These are phyloP conservation scores for Gloeophyllum trabeum DNA, from an alignment of 768 basidiomycete genomes.

Conservation along the genomic window DNA sequence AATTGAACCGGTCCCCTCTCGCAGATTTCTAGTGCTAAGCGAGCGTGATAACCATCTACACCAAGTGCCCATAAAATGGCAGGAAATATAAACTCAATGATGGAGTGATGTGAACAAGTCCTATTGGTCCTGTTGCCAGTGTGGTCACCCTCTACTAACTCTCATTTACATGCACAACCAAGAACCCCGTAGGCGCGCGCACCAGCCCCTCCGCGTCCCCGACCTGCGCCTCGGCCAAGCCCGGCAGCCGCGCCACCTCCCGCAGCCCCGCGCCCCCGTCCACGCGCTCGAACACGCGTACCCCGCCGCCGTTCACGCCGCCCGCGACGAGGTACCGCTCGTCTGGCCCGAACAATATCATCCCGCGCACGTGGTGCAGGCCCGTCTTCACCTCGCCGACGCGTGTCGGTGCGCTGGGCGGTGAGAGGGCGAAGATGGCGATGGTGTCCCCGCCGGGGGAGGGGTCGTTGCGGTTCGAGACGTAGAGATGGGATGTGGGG, in stretches of 20 bases:
- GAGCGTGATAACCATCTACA: too few relatives aligned
- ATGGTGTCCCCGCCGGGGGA: constrained; percentile 61
- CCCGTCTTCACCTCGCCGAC: constrained; percentile 59
- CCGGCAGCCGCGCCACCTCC: constrained; percentile 29
- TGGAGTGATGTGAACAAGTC: too few relatives aligned
- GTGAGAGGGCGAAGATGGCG: constrained; percentile 41
- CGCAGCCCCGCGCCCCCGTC: constrained; percentile 46
- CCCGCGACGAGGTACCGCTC: constrained; percentile 54
- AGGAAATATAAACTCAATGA: too few relatives aligned
- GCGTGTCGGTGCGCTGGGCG: constrained; percentile 31
- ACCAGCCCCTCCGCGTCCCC: background rate
- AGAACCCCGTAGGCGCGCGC: background rate
- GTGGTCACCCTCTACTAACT: too few relatives aligned
- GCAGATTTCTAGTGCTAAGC: too few relatives aligned
- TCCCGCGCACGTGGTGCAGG: constrained; percentile 57
- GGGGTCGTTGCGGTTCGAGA: constrained; percentile 69
- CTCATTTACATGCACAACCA: too few relatives aligned
- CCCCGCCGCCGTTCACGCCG: constrained; percentile 50
- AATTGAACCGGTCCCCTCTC: too few relatives aligned
- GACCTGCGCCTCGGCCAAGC: too few relatives aligned
- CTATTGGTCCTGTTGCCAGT: too few relatives aligned
- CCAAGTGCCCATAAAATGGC: too few relatives aligned
- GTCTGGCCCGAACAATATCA: constrained; percentile 53
- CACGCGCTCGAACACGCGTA: constrained; percentile 60
- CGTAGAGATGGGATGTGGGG: constrained; percentile 51